Evolutionary conservation across 192 early-diverging fungal species (phyloP).

Genomic region (Chytriomyces hyalinus): DNA sequence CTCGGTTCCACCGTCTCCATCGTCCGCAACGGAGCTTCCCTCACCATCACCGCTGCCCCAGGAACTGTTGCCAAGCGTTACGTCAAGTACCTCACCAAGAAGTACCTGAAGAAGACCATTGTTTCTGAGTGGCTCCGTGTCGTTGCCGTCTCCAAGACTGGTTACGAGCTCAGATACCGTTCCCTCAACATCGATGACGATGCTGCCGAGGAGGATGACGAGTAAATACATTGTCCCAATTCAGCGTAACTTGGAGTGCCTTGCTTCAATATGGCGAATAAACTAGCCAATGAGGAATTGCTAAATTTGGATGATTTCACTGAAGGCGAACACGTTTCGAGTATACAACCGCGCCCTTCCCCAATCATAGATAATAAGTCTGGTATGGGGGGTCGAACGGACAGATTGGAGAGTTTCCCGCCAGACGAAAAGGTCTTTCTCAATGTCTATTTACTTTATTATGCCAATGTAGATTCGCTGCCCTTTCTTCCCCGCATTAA

Average conservation of each 20-base stretch:
- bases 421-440: no score
- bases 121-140: constrained; percentile 99
- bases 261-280: not conserved
- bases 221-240: constrained; percentile 33
- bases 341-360: no score
- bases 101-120: constrained; percentile 99
- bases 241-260: not conserved
- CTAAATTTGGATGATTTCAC: no score
- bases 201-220: constrained; percentile 75
- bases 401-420: no score
- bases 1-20: constrained; percentile 86
- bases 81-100: constrained; percentile 99
- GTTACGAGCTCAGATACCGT: constrained; percentile 97
- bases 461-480: no score
- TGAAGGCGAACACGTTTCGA: no score
- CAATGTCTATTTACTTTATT: no score
- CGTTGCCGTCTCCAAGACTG: constrained; percentile 81
- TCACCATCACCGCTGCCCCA: constrained; percentile 78
- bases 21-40: constrained; percentile 68
- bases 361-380: no score
- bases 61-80: constrained; percentile 94
- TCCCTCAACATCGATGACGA: constrained; percentile 81
- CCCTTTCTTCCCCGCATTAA: no score
- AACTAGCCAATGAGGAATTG: no score
- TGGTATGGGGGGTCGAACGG: no score